Evolutionary conservation across 225 moss, liverwort and hornwort species (phyloP).

Genomic region (Asterella californica): DNA sequence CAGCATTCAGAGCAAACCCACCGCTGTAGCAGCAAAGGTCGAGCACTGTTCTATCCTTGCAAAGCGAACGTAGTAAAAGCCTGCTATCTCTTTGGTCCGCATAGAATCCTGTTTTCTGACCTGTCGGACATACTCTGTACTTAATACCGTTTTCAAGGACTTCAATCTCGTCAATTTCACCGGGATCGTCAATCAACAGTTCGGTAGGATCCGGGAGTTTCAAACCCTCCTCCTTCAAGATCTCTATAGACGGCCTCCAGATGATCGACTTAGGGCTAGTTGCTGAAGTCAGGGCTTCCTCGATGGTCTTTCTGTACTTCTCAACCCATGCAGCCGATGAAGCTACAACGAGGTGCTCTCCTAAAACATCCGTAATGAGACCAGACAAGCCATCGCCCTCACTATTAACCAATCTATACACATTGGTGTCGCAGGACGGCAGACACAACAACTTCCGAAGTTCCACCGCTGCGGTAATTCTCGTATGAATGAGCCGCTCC

Average conservation of each 20-base stretch:
- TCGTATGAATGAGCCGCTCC: slow-evolving; percentile 56
- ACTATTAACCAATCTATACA: slow-evolving; percentile 87
- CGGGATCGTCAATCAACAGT: slow-evolving; percentile 28
- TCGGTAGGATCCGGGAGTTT: slow-evolving; percentile 29
- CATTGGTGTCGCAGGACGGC: slow-evolving; percentile 62
- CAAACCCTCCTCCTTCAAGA: slow-evolving; percentile 85
- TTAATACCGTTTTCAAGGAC: slow-evolving; percentile 77
- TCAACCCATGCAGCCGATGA: slow-evolving; percentile 96
- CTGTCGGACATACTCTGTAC: slow-evolving; percentile 58
- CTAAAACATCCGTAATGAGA: slow-evolving; percentile 79
- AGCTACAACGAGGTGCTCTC: slow-evolving; percentile 80
- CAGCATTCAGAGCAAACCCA: slow-evolving; percentile 85
- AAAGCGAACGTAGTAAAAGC: slow-evolving; percentile 57
- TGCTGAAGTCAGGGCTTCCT: slow-evolving; percentile 48
- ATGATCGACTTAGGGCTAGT: slow-evolving; percentile 41
- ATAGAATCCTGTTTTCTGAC: slow-evolving; percentile 96
- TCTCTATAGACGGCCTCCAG: slow-evolving; percentile 79
- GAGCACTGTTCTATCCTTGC: slow-evolving; percentile 51
- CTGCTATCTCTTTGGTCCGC: slow-evolving; percentile 92
- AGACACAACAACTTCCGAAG: slow-evolving; percentile 62
- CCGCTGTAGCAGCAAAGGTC: slow-evolving; percentile 97
- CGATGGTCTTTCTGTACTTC: slow-evolving; percentile 62
- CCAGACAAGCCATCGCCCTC: slow-evolving; percentile 98
- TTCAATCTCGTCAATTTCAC: slow-evolving; percentile 45
- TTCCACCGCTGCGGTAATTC: slow-evolving; percentile 58